Evolutionary conservation across 1,284 basidiomycete genomes (phyloP).

Genomic region (Rhodotorula sp.): DNA sequence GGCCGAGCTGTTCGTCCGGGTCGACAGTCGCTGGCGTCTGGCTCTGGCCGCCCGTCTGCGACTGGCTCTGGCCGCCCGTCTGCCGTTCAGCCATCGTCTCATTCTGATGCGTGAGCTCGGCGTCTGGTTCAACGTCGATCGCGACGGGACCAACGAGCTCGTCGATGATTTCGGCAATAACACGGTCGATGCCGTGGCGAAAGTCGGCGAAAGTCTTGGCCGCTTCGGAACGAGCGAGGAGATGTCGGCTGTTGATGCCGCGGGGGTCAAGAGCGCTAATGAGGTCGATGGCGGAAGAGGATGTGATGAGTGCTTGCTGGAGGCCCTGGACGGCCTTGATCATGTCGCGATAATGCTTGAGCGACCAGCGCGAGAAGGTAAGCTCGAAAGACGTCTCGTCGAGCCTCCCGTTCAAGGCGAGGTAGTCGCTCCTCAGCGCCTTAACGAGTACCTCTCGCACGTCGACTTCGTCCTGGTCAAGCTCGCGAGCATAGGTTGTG

Average conservation of each 20-base stretch:
- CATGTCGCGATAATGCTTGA: slow-evolving; percentile 29
- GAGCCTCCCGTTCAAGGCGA: slow-evolving; percentile 28
- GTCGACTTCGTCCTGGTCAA: slow-evolving; percentile 24
- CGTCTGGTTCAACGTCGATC: neutral
- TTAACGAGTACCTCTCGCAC: slow-evolving; percentile 32
- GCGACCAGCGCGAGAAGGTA: slow-evolving; percentile 14
- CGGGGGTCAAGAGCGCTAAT: slow-evolving; percentile 30
- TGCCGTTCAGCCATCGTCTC: neutral
- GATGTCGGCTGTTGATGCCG: slow-evolving; percentile 27
- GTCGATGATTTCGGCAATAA: slow-evolving; percentile 35
- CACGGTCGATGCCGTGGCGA: slow-evolving; percentile 32
- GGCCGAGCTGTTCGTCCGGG: slow-evolving; percentile 1
- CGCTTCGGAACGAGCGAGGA: slow-evolving; percentile 19
- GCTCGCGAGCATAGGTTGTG: slow-evolving; percentile 30
- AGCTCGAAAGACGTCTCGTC: slow-evolving; percentile 31
- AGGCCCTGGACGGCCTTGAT: slow-evolving; percentile 31
- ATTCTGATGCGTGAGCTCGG: neutral
- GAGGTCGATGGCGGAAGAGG: slow-evolving; percentile 32
- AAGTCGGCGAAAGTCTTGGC: slow-evolving; percentile 24
- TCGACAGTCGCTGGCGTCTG: neutral
- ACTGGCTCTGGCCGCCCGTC: neutral
- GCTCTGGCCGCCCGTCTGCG: neutral
- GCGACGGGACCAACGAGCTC: slow-evolving; percentile 8
- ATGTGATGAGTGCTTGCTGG: slow-evolving; percentile 35
- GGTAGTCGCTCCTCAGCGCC: slow-evolving; percentile 32